A percentile compares a stretch with the other conserved stretches of the same genome.
Evolutionary conservation across 2,329 filamentous ascomycete genomes (phyloP).

Genomic region (Colletotrichum incanum): DNA sequence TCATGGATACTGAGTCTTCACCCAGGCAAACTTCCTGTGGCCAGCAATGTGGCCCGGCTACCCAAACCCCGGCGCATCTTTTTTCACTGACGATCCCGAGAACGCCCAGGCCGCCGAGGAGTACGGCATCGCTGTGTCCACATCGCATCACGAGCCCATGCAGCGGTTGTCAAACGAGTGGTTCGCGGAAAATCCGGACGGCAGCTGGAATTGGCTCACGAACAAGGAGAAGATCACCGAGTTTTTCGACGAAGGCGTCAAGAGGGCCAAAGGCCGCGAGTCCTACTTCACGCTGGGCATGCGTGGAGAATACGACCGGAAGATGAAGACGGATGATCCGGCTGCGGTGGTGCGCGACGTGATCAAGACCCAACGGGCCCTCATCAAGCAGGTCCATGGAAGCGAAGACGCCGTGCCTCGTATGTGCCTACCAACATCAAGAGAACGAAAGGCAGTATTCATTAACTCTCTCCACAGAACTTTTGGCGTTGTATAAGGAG

Average conservation of each 20-base stretch:
- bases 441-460: too few species aligned
- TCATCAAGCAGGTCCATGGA: conserved; percentile 68
- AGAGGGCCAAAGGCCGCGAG: conserved; percentile 69
- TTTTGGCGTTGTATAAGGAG: conserved; percentile 78
- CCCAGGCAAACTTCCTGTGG: conserved; percentile 76
- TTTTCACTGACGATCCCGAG: conserved; percentile 73
- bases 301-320: conserved; percentile 72
- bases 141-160: conserved; percentile 78
- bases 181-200: conserved; percentile 57
- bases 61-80: conserved; percentile 66
- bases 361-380: conserved; percentile 67
- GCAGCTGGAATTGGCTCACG: conserved; percentile 73
- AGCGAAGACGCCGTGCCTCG: conserved; percentile 58
- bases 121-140: conserved; percentile 76
- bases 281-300: conserved; percentile 73
- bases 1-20: background rate
- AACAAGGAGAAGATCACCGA: conserved; percentile 69
- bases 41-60: conserved; percentile 75
- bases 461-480: conserved; percentile 56
- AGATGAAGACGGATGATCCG: conserved; percentile 66
- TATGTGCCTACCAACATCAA: conserved; percentile 48
- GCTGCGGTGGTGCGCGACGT: conserved; percentile 68
- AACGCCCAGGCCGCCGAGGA: conserved; percentile 73
- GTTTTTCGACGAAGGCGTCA: conserved; percentile 71
- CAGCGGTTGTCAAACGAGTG: conserved; percentile 69